Conservation (phyloP, 768 basidiomycete species). For the Phanerochaete carnosa region DNA sequence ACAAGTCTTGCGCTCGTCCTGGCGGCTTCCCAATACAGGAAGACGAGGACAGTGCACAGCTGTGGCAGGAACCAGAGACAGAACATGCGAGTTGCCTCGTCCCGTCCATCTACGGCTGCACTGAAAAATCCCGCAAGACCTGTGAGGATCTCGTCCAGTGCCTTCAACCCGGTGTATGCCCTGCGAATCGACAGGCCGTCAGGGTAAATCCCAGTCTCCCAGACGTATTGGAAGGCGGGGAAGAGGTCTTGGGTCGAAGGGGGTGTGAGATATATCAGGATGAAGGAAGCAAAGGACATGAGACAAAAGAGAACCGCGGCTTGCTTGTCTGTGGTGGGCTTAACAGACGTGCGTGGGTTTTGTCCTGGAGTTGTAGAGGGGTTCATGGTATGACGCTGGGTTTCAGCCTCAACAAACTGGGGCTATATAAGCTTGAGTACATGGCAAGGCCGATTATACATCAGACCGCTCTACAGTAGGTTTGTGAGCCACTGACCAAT, state of each 20-base stretch:
- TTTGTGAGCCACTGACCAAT: too few relatives aligned
- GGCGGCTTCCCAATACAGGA: slow-evolving; percentile 10
- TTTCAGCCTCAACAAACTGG: too few relatives aligned
- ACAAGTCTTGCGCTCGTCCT: neutral
- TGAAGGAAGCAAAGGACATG: neutral
- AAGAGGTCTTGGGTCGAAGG: slow-evolving; percentile 2
- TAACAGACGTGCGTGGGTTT: too few relatives aligned
- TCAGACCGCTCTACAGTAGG: too few relatives aligned
- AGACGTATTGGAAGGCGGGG: neutral
- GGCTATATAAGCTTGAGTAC: too few relatives aligned
- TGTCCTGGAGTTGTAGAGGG: too few relatives aligned
- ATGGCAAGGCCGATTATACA: too few relatives aligned
- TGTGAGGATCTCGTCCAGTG: slow-evolving; percentile 4
- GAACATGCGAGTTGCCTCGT: slow-evolving; percentile 8
- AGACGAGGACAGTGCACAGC: slow-evolving; percentile 5
- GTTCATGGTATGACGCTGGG: too few relatives aligned
- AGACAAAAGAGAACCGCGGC: neutral
- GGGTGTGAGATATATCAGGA: neutral
- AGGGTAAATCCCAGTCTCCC: slow-evolving; percentile 7
- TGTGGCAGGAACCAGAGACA: slow-evolving; percentile 15
- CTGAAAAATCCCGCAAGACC: slow-evolving; percentile 9
- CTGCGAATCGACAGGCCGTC: slow-evolving; percentile 7
- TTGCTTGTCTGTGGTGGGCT: neutral
- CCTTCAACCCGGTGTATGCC: neutral
- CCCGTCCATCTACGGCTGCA: slow-evolving; percentile 9